Percentiles rank a stretch among this genome's conserved stretches.
Evolutionary conservation across 1,284 basidiomycete species (phyloP).

Genomic region (Rhodotorula sp.): DNA sequence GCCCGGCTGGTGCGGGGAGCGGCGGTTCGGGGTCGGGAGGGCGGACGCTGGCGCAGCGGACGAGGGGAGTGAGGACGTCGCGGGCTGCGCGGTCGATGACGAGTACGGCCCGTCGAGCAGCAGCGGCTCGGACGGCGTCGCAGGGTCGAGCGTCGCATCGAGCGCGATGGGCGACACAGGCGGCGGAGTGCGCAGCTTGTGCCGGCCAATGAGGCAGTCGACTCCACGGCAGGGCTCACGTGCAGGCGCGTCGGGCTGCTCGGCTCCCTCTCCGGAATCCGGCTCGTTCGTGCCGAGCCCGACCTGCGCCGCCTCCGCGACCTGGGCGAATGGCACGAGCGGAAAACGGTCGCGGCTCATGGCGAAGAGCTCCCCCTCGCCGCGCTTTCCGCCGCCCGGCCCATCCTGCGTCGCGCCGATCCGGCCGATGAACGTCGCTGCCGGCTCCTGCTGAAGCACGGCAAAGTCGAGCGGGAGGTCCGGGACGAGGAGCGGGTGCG

Average conservation of each 20-base stretch:
- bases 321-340: conserved; percentile 65
- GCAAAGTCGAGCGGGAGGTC: conserved; percentile 45
- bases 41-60: neutral
- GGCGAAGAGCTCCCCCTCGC: conserved; percentile 68
- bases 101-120: conserved; percentile 24
- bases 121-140: conserved; percentile 20
- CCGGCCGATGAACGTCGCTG: conserved; percentile 67
- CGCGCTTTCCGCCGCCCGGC: conserved; percentile 54
- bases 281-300: neutral
- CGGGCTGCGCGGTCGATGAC: neutral
- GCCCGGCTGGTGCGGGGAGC: conserved; percentile 23
- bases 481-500: conserved; percentile 67
- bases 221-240: conserved; percentile 11
- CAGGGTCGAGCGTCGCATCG: conserved; percentile 28
- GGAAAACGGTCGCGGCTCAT: conserved; percentile 74
- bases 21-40: conserved; percentile 19
- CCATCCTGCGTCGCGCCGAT: conserved; percentile 31
- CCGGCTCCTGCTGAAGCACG: conserved; percentile 53
- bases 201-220: conserved; percentile 34
- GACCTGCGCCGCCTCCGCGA: conserved; percentile 12
- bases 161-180: conserved; percentile 19
- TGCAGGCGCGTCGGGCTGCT: neutral
- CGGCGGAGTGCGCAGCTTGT: conserved; percentile 21
- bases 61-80: neutral
- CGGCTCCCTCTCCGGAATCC: neutral